A percentile compares a stretch with the other conserved stretches of the same genome.
These are phyloP conservation scores for Aureobasidium sp. DNA, from an alignment of 2,329 filamentous ascomycete species.

Conservation along the genomic window DNA sequence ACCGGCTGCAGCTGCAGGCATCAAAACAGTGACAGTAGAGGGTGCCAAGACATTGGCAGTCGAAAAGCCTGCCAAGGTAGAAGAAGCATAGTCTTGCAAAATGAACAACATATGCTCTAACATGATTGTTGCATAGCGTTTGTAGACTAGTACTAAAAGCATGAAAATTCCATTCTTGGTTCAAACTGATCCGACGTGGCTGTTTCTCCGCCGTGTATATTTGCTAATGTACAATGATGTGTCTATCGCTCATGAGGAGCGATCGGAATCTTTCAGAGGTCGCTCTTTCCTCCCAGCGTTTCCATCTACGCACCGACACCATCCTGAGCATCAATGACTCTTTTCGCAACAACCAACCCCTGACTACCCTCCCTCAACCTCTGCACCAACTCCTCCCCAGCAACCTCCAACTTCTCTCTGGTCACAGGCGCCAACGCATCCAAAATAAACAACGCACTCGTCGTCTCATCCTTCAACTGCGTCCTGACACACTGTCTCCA, in stretches of 20 bases:
- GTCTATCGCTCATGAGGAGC: no score
- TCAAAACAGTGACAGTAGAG: background rate
- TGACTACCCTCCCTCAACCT: background rate
- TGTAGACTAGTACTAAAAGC: background rate
- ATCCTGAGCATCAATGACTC: background rate
- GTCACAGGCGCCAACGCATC: conserved; percentile 22
- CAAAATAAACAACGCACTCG: conserved; percentile 28
- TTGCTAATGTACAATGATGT: no score
- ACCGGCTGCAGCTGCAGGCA: background rate
- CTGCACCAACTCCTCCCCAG: conserved; percentile 21
- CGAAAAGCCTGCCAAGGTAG: background rate
- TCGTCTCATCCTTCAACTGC: conserved; percentile 27
- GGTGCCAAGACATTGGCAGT: background rate
- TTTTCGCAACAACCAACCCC: background rate
- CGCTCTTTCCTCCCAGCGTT: background rate
- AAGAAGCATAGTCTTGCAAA: background rate
- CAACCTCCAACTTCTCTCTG: conserved; percentile 20
- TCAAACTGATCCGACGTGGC: no score
- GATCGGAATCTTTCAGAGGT: no score
- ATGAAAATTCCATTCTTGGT: background rate
- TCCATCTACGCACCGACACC: background rate
- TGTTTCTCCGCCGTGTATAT: no score
- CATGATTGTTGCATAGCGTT: background rate
- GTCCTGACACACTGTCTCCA: conserved; percentile 32
- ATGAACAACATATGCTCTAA: background rate